Evolutionary conservation across 2,329 filamentous ascomycete genomes (phyloP).

Genomic region (Aspergillus terreus): DNA sequence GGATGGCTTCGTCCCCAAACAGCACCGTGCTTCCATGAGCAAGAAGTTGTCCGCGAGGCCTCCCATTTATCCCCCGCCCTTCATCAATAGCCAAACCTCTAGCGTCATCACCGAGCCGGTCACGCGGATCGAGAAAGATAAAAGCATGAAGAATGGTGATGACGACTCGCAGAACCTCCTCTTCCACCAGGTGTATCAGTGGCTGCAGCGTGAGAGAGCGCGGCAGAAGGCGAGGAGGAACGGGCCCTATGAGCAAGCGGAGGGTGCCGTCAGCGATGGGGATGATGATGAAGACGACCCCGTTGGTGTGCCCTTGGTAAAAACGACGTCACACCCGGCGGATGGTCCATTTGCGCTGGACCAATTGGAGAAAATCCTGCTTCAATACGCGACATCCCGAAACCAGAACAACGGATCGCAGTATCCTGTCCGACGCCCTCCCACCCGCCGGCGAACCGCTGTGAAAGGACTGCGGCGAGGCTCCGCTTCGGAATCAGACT

Average conservation of each 20-base stretch:
- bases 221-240: slow-evolving; percentile 59
- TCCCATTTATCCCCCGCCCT: slow-evolving; percentile 20
- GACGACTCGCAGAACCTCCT: slow-evolving; percentile 43
- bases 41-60: slow-evolving; percentile 27
- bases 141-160: slow-evolving; percentile 19
- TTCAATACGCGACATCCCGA: slow-evolving; percentile 36
- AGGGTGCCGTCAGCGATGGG: slow-evolving; percentile 37
- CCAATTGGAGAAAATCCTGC: slow-evolving; percentile 69
- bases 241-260: slow-evolving; percentile 38
- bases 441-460: slow-evolving; percentile 31
- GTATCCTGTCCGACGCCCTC: slow-evolving; percentile 19
- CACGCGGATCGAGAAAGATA: slow-evolving; percentile 24
- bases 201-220: slow-evolving; percentile 75
- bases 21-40: slow-evolving; percentile 24
- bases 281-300: slow-evolving; percentile 20
- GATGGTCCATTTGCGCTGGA: slow-evolving; percentile 73
- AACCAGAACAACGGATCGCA: slow-evolving; percentile 20
- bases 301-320: slow-evolving; percentile 21
- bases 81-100: slow-evolving; percentile 25
- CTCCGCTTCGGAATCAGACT: slow-evolving; percentile 80
- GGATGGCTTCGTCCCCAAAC: slow-evolving; percentile 23
- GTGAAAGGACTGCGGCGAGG: slow-evolving; percentile 36
- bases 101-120: slow-evolving; percentile 21
- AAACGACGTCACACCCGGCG: slow-evolving; percentile 57
- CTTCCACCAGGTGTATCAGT: slow-evolving; percentile 72